A percentile compares a stretch with the other conserved stretches of the same genome.
Conservation (phyloP, 768 basidiomycete species). For the Boletus rufocinnamomeus region DNA sequence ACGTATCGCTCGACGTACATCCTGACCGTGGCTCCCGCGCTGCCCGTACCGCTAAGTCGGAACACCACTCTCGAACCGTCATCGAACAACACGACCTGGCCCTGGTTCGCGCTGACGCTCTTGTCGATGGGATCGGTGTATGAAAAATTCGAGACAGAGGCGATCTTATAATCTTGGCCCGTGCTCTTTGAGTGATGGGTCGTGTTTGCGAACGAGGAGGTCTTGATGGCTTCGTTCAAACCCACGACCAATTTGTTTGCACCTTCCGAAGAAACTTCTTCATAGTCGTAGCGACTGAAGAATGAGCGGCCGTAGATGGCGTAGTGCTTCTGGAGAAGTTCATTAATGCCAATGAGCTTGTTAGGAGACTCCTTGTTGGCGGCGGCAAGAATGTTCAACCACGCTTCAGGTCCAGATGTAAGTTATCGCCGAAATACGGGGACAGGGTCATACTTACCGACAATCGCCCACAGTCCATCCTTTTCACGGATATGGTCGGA, state of each 20-base stretch:
- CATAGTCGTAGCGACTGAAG: conserved; percentile 99
- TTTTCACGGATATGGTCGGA: conserved; percentile 99
- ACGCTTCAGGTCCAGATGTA: conserved; percentile 54
- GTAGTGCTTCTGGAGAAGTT: conserved; percentile 87
- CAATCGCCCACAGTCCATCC: conserved; percentile 97
- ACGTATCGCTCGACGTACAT: conserved; percentile 96
- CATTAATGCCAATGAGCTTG: conserved; percentile 86
- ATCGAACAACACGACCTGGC: conserved; percentile 86
- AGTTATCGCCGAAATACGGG: conserved; percentile 10
- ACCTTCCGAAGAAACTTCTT: conserved; percentile 91
- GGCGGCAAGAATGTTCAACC: conserved; percentile 95
- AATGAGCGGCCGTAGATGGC: conserved; percentile 92
- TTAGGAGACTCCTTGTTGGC: conserved; percentile 76
- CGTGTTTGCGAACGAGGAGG: conserved; percentile 67
- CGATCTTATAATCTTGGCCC: conserved; percentile 72
- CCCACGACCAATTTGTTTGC: conserved; percentile 83
- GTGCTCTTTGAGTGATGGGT: conserved; percentile 68
- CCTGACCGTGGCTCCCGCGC: conserved; percentile 93
- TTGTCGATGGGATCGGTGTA: conserved; percentile 99
- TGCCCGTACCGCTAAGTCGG: conserved; percentile 94
- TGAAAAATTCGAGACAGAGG: conserved; percentile 81
- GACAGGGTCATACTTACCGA: conserved; percentile 57
- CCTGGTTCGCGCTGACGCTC: conserved; percentile 92
- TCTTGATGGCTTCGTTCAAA: conserved; percentile 70
- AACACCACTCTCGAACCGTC: conserved; percentile 96